Evolutionary conservation across 208 protist genomes (phyloP).

Genomic region (Trypanosoma avium): DNA sequence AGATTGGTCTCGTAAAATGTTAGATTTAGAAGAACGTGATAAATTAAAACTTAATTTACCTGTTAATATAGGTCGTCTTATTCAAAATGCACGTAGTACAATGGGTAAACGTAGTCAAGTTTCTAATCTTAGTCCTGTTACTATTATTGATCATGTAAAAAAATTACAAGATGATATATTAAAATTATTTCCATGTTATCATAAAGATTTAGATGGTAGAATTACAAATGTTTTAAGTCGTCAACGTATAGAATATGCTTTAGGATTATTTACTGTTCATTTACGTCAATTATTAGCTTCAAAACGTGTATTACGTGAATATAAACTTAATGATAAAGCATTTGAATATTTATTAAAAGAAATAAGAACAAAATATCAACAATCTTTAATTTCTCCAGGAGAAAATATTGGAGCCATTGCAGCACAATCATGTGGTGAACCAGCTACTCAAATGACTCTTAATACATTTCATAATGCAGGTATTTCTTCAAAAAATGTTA

Average conservation of each 20-base stretch:
- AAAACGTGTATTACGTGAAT: slow-evolving; percentile 93
- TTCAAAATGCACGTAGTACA: slow-evolving; percentile 95
- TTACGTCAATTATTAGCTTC: slow-evolving; percentile 93
- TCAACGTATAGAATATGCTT: slow-evolving; percentile 95
- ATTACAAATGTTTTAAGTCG: slow-evolving; percentile 84
- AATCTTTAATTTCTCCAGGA: slow-evolving; percentile 94
- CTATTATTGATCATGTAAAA: slow-evolving; percentile 77
- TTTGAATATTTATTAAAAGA: slow-evolving; percentile 98
- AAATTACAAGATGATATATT: slow-evolving; percentile 76
- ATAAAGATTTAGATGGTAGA: slow-evolving; percentile 52
- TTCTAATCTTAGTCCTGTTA: slow-evolving; percentile 92
- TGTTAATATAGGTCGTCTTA: slow-evolving; percentile 96
- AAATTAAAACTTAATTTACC: slow-evolving; percentile 77
- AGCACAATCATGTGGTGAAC: slow-evolving; percentile 99
- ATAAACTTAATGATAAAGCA: slow-evolving; percentile 92
- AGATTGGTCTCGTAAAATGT: slow-evolving; percentile 54
- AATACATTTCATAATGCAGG: slow-evolving; percentile 99
- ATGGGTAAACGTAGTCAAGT: slow-evolving; percentile 88
- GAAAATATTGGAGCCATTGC: slow-evolving; percentile 99
- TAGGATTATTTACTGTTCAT: slow-evolving; percentile 95
- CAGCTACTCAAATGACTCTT: slow-evolving; percentile 99
- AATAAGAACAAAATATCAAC: slow-evolving; percentile 93
- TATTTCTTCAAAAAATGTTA: slow-evolving; percentile 99
- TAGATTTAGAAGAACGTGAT: slow-evolving; percentile 62
- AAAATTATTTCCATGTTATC: slow-evolving; percentile 80